A percentile compares a stretch with the other conserved stretches of the same genome.
Evolutionary conservation across 345 rosid genomes (phyloP).

Genomic region (Noccaea caerulescens): DNA sequence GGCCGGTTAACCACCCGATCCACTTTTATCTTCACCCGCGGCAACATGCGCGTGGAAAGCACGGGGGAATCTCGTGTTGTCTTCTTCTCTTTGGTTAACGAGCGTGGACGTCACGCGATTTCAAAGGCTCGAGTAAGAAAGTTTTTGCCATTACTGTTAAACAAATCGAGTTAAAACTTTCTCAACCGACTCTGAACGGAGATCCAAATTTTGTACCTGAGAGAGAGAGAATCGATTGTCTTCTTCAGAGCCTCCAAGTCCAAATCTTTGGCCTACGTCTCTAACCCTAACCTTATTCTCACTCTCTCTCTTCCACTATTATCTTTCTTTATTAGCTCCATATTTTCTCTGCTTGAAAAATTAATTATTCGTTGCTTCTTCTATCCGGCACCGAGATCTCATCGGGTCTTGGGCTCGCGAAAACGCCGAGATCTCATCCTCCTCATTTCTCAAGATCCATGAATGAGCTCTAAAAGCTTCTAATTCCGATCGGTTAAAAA

Average conservation of each 20-base stretch:
- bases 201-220: conserved; percentile 40
- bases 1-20: conserved; percentile 26
- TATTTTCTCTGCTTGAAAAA: neutral
- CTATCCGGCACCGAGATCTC: conserved; percentile 36
- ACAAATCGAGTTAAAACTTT: conserved; percentile 28
- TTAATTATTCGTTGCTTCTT: conserved; percentile 26
- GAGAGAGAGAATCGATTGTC: conserved; percentile 38
- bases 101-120: conserved; percentile 19
- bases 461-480: conserved; percentile 19
- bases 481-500: conserved; percentile 16
- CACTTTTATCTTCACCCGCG: neutral
- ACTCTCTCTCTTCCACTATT: conserved; percentile 18
- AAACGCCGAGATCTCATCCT: conserved; percentile 29
- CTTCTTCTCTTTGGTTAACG: neutral
- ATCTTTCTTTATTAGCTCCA: conserved; percentile 6
- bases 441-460: conserved; percentile 8
- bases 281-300: conserved; percentile 33
- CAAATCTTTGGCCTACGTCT: conserved; percentile 30
- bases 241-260: conserved; percentile 38
- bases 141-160: conserved; percentile 22
- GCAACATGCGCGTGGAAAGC: neutral
- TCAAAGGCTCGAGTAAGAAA: neutral
- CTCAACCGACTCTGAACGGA: conserved; percentile 30
- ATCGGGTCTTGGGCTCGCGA: conserved; percentile 1
- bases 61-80: neutral